Evolutionary conservation across 2,329 filamentous ascomycete genomes (phyloP).

Genomic region (Nothophaeocryptopus gaeumannii): DNA sequence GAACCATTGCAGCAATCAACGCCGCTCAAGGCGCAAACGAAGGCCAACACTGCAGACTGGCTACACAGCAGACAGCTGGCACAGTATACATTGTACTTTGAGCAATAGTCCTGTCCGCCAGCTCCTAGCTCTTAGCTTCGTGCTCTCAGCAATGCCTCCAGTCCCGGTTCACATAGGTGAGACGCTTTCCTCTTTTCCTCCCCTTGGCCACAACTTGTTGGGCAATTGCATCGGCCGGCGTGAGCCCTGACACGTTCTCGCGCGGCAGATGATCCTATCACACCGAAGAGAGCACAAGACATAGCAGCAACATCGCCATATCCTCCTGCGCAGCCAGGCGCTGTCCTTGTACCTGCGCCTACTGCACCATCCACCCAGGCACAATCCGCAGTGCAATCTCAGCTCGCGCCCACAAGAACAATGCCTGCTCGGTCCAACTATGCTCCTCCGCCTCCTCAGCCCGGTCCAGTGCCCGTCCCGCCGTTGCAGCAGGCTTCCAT

Average conservation of each 20-base stretch:
- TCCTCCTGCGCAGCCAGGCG: constrained; percentile 32
- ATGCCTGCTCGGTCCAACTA: constrained; percentile 22
- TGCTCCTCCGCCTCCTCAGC: constrained; percentile 40
- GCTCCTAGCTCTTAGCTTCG: too few species aligned
- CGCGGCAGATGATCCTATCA: constrained; percentile 42
- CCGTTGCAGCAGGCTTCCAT: constrained; percentile 27
- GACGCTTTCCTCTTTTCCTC: neutral
- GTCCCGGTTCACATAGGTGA: constrained; percentile 43
- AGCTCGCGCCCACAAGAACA: constrained; percentile 21
- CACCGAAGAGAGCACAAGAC: constrained; percentile 36
- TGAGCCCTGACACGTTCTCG: neutral
- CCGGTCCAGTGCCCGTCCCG: constrained; percentile 42
- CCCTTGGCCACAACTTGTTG: too few species aligned
- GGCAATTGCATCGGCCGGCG: too few species aligned
- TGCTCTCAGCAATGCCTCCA: constrained; percentile 40
- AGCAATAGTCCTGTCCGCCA: too few species aligned
- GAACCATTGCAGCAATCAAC: too few species aligned
- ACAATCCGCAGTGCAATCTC: constrained; percentile 23
- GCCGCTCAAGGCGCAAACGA: too few species aligned
- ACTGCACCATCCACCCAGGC: constrained; percentile 32
- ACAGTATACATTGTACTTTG: too few species aligned
- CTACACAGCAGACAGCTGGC: too few species aligned
- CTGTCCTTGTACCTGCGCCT: constrained; percentile 31
- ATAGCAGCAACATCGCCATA: constrained; percentile 29
- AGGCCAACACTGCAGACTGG: too few species aligned